Evolutionary conservation across 2,329 filamentous ascomycete species (phyloP), one percentile per base, ranked within the genome.

Genomic region (Neonectria sp.): DNA sequence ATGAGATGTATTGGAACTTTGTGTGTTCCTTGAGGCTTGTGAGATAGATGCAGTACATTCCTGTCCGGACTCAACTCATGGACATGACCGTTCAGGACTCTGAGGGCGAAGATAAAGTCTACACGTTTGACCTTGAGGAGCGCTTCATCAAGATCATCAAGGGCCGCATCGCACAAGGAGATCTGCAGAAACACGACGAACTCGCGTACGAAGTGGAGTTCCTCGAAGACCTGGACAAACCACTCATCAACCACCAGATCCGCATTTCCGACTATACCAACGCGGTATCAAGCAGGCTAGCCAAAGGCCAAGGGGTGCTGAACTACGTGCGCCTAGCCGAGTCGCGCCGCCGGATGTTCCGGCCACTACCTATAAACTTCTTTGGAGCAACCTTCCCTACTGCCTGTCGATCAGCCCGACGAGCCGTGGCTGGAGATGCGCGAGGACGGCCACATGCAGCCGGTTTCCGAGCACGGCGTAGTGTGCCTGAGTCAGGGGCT

Each of bases 251-350:
- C 27, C 55, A 48, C 13, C 55, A 58, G 13, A 49, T 58, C 8
- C 40, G 31, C 1, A 52, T 60, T 52, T 5, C 2, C 1, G 35
- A 43, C 15, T 60, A 60, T 11, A 51, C 48, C 5, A 29, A 17
- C 15, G 40, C 8, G 9, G 48, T 52, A 6, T 24, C 31, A 6
- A 27, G 15, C 8, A 31, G 48, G 21, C 27, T 64, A 4, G 24
- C 12, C 9, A 29, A 45, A 45, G 2, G 21, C 59, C 35, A 45
- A 35, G n/a, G n/a, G n/a, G n/a, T 67, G 24, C 21, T 37, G 25
- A 53, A 63, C 25, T 62, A 55, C 21, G 21, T 63, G 21, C 62
- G 48, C n/a, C 58, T 63, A 59, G 21, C 58, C n/a, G 53, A 67
- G 21, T 63, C 59, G 4, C 64, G 21, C 21, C 21, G 21, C 21